phyloP scores from a whole-genome alignment of 148 eudicot genomes.

The Polygonum aviculare region DNA sequence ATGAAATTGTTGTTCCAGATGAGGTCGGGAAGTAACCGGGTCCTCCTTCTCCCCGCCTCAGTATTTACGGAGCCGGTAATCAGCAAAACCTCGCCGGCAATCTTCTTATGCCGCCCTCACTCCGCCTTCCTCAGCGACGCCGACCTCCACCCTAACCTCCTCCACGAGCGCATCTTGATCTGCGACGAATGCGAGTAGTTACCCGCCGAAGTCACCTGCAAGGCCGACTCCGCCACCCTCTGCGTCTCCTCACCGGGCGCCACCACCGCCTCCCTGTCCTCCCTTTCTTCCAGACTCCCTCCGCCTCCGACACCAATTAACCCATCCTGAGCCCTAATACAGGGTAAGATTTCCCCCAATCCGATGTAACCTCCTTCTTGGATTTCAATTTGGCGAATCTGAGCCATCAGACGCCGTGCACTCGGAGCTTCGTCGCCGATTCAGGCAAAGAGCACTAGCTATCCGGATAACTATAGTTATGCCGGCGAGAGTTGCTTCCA shows the following conservation, averaged over 20 bases:
- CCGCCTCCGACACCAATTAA: not conserved
- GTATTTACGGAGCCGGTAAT: constrained; percentile 48
- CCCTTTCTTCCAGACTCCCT: constrained; percentile 42
- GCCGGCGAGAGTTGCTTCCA: constrained; percentile 34
- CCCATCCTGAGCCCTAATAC: too few relatives aligned
- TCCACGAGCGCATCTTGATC: constrained; percentile 66
- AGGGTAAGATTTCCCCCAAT: too few relatives aligned
- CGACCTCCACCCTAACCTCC: constrained; percentile 35
- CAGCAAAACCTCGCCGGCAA: constrained; percentile 38
- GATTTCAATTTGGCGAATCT: constrained; percentile 23
- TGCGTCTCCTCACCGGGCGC: constrained; percentile 55
- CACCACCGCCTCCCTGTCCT: constrained; percentile 58
- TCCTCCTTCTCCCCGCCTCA: constrained; percentile 80
- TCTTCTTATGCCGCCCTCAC: constrained; percentile 50
- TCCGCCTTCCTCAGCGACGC: constrained; percentile 62
- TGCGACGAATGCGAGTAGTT: constrained; percentile 83
- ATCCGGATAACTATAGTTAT: constrained; percentile 5
- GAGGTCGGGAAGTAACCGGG: constrained; percentile 61
- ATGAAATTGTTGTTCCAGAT: constrained; percentile 87
- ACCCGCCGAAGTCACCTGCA: constrained; percentile 69
- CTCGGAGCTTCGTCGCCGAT: constrained; percentile 12
- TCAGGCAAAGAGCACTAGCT: constrained; percentile 22
- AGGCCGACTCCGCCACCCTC: constrained; percentile 72
- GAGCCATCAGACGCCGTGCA: constrained; percentile 10
- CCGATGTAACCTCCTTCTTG: constrained; percentile 32